These are phyloP conservation scores for Xylariales sp. DNA, from an alignment of 2,329 filamentous ascomycete genomes.

Conservation along the genomic window DNA sequence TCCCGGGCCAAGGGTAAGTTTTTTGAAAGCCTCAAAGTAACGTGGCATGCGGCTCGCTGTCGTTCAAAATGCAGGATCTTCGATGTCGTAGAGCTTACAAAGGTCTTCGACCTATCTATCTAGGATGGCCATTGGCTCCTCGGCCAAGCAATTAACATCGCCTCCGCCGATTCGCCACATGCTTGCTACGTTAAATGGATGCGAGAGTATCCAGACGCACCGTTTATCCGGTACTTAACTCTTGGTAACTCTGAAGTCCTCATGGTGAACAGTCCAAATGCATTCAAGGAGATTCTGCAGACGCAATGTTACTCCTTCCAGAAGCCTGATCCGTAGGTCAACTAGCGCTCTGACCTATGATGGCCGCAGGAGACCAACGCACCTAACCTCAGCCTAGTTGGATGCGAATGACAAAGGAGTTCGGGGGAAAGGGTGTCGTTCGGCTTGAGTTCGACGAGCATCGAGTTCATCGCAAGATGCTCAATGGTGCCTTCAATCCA, in stretches of 20 bases:
- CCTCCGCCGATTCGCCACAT: neutral
- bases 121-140: neutral
- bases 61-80: too few species aligned
- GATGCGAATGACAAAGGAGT: neutral
- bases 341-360: too few species aligned
- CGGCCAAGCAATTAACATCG: neutral
- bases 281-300: neutral
- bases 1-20: too few species aligned
- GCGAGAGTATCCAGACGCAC: neutral
- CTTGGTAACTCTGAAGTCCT: neutral
- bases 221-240: neutral
- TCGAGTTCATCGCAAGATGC: neutral
- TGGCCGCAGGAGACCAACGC: too few species aligned
- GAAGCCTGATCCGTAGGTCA: too few species aligned
- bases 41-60: too few species aligned
- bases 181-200: neutral
- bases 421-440: neutral
- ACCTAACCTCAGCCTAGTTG: too few species aligned
- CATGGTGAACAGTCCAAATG: neutral
- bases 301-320: neutral
- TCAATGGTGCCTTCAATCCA: neutral
- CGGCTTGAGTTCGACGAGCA: neutral
- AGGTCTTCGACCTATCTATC: neutral
- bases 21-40: too few species aligned
- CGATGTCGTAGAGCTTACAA: too few species aligned